Evolutionary conservation across 2,329 filamentous ascomycete genomes (phyloP), one percentile per base, ranked within the genome.

Genomic region (Rhynchosporium secalis): DNA sequence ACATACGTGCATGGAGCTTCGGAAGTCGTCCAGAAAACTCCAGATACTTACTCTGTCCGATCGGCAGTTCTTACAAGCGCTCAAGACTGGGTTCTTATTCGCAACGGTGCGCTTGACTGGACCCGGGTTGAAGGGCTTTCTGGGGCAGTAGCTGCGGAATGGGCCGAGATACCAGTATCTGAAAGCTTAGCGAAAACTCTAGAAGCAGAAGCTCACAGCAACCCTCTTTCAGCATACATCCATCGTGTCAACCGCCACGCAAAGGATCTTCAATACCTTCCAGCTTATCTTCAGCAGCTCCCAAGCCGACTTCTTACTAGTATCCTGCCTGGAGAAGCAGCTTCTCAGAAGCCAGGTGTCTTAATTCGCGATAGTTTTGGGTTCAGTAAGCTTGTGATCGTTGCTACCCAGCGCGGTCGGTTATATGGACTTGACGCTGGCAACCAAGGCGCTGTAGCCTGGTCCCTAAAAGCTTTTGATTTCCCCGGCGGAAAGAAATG

Each of bases 211-310:
- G 90, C 91, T 3, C 90, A 96, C 72, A 89, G 88, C 71, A 96
- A 89, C 72, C 81, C 91, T 3, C 72, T 91, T 5, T 81, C 84
- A 10, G 95, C 95, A n/a, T 99, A 96, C 72, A 78, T 94, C 33
- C 92, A 97, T 76, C 89, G 95, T 13, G 81, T 96, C 13, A 89
- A 84, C 66, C 89, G 95, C 51, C 95, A 99, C 73, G 71, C 92
- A 13, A 81, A 85, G 51, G 95, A 97, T 67, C 80, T 97, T 45
- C 80, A 89, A 72, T 81, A 89, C 69, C 81, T 98, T 3, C 93
- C 93, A 0, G 83, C 80, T 0, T 96, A 88, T 77, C 76, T 96
- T 2, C 81, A 86, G 65, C 80, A 80, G 15, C 79, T 97, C 9
- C 92, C 92, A 4, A 77, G 81, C 48, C 86, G 87, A 29, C 77